Evolutionary conservation across 2,329 filamentous ascomycete species (phyloP), one percentile per base, ranked within the genome.

Genomic region (Paecilomyces variotii): DNA sequence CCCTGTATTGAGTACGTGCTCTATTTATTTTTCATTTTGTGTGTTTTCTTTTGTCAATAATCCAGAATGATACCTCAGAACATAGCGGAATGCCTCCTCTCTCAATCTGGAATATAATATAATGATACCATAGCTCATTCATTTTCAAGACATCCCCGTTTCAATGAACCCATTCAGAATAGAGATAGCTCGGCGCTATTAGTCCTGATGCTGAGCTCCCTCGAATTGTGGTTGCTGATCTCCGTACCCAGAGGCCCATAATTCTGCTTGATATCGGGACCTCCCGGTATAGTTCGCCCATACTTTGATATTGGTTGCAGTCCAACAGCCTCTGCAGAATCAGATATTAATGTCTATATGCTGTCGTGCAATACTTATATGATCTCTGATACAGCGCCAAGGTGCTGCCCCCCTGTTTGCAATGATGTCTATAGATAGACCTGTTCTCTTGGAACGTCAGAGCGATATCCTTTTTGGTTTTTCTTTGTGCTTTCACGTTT

Each of bases 1-100:
- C 70, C 70, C 70, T 73, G 70, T 72, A 72, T 70, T 66, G 63
- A 64, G 64, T 69, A 68, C 64, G 55, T 63, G 61, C 62, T 56
- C 54, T 56, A 55, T 55, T 45, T 66, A 56, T 60, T 59, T 50
- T 67, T 63, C 59, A 32, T 63, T 63, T 62, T 30, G 59, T 58
- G 39, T 51, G 56, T 58, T 52, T 58, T 59, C 53, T 52, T 28
- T 12, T 28, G 27, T 52, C 14, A 28, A 28, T 28, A 52, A n/a
- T 52, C 50, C 50, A 52, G 50, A 57, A 58, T 61, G 62, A 64
- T 64, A 55, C 53, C 26, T 54, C 39, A 45, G 50, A 52, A 26
- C 50, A 26, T 52, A 26, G 50, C 25, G 50, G 24, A 26, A 52
- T 52, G 14, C 12, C 10, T 52, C 50, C 25, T 28, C 27, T 50